These are phyloP conservation scores for Croton laevigatus DNA, from an alignment of 441 rosid species.

Conservation along the genomic window DNA sequence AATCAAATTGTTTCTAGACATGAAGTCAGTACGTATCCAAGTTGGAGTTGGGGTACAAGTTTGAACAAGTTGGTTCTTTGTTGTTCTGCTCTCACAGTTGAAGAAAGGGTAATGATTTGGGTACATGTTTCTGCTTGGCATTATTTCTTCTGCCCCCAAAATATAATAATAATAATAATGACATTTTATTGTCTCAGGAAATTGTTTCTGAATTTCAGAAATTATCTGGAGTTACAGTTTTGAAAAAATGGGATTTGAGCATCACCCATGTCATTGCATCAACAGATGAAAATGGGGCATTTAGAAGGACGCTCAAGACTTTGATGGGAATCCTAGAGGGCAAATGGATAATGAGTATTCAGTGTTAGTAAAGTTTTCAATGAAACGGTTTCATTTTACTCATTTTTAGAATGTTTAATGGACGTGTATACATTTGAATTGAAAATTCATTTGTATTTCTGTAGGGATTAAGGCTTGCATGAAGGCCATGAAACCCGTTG, in stretches of 20 bases:
- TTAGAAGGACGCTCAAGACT: slow-evolving; percentile 82
- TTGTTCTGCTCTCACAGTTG: slow-evolving; percentile 71
- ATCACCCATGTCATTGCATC: slow-evolving; percentile 90
- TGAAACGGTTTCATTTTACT: background rate
- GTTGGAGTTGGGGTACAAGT: slow-evolving; percentile 30
- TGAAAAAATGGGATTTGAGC: slow-evolving; percentile 58
- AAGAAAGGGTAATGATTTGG: slow-evolving; percentile 54
- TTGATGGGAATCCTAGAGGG: slow-evolving; percentile 92
- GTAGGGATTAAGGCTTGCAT: slow-evolving; percentile 79
- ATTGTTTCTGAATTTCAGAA: slow-evolving; percentile 52
- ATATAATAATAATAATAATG: background rate
- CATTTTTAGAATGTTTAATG: slow-evolving; percentile 2
- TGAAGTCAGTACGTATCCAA: slow-evolving; percentile 23
- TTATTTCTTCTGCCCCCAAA: background rate
- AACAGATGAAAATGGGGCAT: slow-evolving; percentile 72
- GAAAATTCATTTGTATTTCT: slow-evolving; percentile 10
- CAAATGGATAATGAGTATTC: slow-evolving; percentile 77
- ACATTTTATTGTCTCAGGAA: slow-evolving; percentile 41
- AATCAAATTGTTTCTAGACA: slow-evolving; percentile 32
- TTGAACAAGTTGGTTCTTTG: slow-evolving; percentile 55
- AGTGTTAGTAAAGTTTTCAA: slow-evolving; percentile 50
- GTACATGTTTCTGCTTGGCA: background rate
- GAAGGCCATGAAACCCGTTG: slow-evolving; percentile 43
- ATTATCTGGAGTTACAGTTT: slow-evolving; percentile 46
- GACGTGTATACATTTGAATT: background rate